Base-by-base conservation (phyloP, 2,329 filamentous ascomycete species). In the Rachicladosporium sp. region DNA sequence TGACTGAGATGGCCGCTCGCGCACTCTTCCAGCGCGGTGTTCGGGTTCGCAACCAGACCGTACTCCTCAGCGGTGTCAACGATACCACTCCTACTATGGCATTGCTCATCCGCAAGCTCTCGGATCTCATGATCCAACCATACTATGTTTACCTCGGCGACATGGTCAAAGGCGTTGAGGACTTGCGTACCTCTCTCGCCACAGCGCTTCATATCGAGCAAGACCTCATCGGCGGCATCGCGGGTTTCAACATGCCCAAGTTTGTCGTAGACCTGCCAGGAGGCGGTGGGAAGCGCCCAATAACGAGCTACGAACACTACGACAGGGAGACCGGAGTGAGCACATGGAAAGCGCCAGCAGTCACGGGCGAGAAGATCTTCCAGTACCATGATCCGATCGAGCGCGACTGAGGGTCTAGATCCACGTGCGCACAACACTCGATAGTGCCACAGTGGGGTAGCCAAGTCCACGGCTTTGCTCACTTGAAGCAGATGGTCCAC, bases 91-190 rank as follows among this genome's bases (percentile, higher is more conserved):
- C 59, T 1, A 73, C 69, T 4, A 76, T 80, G 67, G 61, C 62
- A 4, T 50, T 50, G 3, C 60, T 80, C 31, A 73, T 80, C 31
- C 63, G 67, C 27, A 61, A 55, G 35, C 62, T 80, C 15, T 69
- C 71, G 2, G 67, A 74, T 45, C 71, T 73, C 43, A 71, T 70
- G 33, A 68, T 80, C 35, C 60, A 68, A 36, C 76, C 76, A 4
- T 80, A 80, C 54, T 80, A 80, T 49, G 69, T 80, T 37, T 80
- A 80, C 54, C 74, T 78, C 50, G 72, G 71, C 35, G 76, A 80
- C 53, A 74, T 80, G 68, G 73, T 78, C 6, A 57, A 63, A 21
- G 71, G 68, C 33, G 64, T 74, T 2, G 76, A 80, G 58, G 75
- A 80, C 49, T 61, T 79, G 13, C 71, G 76, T 6, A 80, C 76